Percentiles rank a stretch among this genome's conserved stretches.
Evolutionary conservation across 1,284 basidiomycete genomes (phyloP).

Genomic region (Microbotryum intermedium): DNA sequence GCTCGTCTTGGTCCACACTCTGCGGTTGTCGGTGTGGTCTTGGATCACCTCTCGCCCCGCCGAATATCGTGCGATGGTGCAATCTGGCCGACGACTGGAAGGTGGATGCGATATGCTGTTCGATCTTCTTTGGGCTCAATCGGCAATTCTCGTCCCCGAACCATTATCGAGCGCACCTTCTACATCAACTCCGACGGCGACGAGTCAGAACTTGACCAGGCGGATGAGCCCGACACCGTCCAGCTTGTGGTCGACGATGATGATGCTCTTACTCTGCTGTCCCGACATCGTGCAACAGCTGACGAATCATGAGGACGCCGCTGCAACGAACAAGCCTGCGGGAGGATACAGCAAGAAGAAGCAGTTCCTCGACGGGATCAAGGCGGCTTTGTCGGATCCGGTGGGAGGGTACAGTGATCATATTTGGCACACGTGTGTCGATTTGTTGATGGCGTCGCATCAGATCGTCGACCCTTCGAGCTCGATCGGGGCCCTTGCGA

Average conservation of each 20-base stretch:
- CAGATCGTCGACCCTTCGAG: not conserved
- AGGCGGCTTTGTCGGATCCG: not conserved
- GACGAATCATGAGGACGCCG: not conserved
- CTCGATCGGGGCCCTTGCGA: not conserved
- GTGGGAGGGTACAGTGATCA: not conserved
- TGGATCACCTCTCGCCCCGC: slow-evolving; percentile 77
- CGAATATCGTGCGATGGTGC: slow-evolving; percentile 68
- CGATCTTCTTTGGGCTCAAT: slow-evolving; percentile 35
- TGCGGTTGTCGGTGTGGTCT: slow-evolving; percentile 79
- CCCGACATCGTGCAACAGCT: slow-evolving; percentile 43
- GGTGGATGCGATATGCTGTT: slow-evolving; percentile 38
- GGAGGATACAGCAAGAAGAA: not conserved
- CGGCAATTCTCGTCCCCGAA: slow-evolving; percentile 19
- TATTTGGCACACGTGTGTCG: not conserved
- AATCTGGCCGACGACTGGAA: slow-evolving; percentile 37
- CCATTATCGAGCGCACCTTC: too few relatives aligned
- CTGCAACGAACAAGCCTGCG: too few relatives aligned
- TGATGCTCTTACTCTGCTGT: slow-evolving; percentile 51
- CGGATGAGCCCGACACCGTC: slow-evolving; percentile 33
- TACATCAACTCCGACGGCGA: too few relatives aligned
- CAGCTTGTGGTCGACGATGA: slow-evolving; percentile 52
- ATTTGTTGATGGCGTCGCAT: not conserved
- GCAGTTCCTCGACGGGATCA: not conserved
- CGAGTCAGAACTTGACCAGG: too few relatives aligned
- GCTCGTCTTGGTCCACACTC: slow-evolving; percentile 58